Percentiles rank a stretch among this genome's conserved stretches.
These are phyloP conservation scores for Allantophomopsis cytisporea DNA, from an alignment of 2,329 filamentous ascomycete species.

Conservation along the genomic window DNA sequence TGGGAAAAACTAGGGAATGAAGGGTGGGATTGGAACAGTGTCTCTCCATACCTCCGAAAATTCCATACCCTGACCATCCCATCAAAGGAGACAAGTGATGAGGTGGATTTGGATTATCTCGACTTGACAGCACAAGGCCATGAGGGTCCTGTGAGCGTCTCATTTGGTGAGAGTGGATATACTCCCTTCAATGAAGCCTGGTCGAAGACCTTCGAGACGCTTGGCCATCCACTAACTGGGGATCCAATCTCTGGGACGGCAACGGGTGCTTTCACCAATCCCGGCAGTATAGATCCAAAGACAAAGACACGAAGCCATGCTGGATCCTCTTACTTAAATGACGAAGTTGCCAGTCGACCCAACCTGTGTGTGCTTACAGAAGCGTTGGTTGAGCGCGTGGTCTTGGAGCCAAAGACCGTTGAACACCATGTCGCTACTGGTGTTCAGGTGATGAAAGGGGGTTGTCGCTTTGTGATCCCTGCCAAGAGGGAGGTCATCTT, in stretches of 20 bases:
- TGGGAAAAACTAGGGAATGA: slow-evolving; percentile 18
- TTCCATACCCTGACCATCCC: slow-evolving; percentile 38
- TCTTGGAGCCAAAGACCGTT: slow-evolving; percentile 20
- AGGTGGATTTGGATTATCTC: slow-evolving; percentile 25
- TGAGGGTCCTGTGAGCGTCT: slow-evolving; percentile 29
- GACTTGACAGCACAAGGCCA: slow-evolving; percentile 30
- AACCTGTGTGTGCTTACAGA: too few species aligned
- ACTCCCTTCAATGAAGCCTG: too few species aligned
- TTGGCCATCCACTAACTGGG: too few species aligned
- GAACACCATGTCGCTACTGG: slow-evolving; percentile 29
- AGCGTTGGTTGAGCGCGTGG: too few species aligned
- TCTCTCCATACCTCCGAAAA: background rate
- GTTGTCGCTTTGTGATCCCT: slow-evolving; percentile 21
- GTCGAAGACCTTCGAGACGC: too few species aligned
- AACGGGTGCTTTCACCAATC: too few species aligned
- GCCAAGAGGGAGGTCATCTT: slow-evolving; percentile 25
- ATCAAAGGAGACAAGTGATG: slow-evolving; percentile 39
- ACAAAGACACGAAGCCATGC: slow-evolving; percentile 22
- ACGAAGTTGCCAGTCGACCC: slow-evolving; percentile 30
- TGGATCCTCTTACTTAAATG: slow-evolving; percentile 37
- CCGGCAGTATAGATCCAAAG: too few species aligned
- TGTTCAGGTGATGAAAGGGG: slow-evolving; percentile 19
- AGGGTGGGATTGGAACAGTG: too few species aligned
- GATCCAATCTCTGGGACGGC: too few species aligned
- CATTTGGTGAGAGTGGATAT: too few species aligned